A percentile compares a stretch with the other conserved stretches of the same genome.
These are phyloP conservation scores for Amaranthus palmeri DNA, from an alignment of 148 eudicot genomes.

Conservation along the genomic window DNA sequence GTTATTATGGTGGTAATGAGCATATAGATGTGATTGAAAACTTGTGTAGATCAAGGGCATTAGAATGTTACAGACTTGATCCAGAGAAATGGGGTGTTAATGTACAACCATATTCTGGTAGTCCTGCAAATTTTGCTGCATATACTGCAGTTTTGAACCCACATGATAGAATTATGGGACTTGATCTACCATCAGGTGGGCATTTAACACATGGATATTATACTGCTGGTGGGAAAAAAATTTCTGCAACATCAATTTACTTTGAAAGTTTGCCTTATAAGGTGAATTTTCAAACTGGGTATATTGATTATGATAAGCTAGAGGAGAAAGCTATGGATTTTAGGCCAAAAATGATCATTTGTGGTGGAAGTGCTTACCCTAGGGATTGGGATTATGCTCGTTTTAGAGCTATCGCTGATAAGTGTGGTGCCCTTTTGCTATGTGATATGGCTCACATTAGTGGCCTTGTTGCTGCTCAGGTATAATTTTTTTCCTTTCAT, in stretches of 20 bases:
- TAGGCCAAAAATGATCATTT: no score
- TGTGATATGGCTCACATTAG: conserved; percentile 99
- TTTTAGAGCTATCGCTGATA: conserved; percentile 62
- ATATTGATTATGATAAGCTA: no score
- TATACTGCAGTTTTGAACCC: conserved; percentile 45
- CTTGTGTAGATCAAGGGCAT: conserved; percentile 60
- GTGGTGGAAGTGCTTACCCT: no score
- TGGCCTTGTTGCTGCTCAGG: conserved; percentile 30
- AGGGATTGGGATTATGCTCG: no score
- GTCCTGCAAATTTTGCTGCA: no score
- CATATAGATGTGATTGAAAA: conserved; percentile 74
- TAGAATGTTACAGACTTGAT: conserved; percentile 52
- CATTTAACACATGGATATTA: conserved; percentile 88
- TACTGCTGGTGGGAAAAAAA: no score
- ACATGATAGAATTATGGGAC: conserved; percentile 81
- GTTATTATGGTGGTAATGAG: conserved; percentile 86
- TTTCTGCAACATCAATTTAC: no score
- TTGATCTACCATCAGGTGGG: conserved; percentile 86
- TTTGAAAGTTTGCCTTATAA: no score
- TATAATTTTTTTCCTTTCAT: no score
- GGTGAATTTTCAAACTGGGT: no score
- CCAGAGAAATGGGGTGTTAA: conserved; percentile 23
- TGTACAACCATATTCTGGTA: no score
- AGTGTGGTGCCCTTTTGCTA: conserved; percentile 79
- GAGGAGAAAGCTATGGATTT: no score